Evolutionary conservation across 257 asterid species (phyloP), one percentile per base, ranked within the genome.

Genomic region (Nicotiana paniculata): DNA sequence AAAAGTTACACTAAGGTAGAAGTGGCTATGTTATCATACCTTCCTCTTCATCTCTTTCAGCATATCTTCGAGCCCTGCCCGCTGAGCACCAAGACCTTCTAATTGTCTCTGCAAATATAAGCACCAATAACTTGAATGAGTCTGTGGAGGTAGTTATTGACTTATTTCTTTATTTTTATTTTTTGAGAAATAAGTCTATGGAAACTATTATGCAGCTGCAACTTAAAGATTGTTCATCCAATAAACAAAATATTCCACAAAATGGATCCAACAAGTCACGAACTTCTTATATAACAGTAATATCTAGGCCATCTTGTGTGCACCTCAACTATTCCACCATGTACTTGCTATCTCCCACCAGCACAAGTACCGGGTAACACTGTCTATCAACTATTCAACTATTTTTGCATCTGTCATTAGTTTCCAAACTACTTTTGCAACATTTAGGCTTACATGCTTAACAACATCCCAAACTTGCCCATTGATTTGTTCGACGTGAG

Each of bases 31-130:
- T 37, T 54, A 18, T 30, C 33, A 58, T 87, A 96, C 99, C 98
- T 93, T 94, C 88, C 98, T 91, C 89, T 96, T 96, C 98, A 94
- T 96, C 91, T 96, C 99, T 91, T 96, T 96, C 86, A 96, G 92
- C 99, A 94, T 94, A 88, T 96, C 99, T 86, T 96, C 99, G 37
- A 96, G 98, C 62, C 98, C 95, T 81, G 99, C 98, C 88, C 99
- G 89, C 90, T 94, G 97, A 86, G 98, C 89, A 80, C 99, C 98
- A 86, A 96, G 99, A 80, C 89, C 87, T 90, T 96, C 99, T 93
- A 96, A 87, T 78, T 93, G 97, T 88, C 98, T 89, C 99, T 96
- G 93, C 82, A 89, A 79, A 87, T 82, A 88, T 28, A 80, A 69
- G 39, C 63, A 81, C 53, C 53, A 39, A n/a, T 5, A 26, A 74